Conservation (phyloP, 108 stramenopile species). For the Stephanodiscus triporus region DNA sequence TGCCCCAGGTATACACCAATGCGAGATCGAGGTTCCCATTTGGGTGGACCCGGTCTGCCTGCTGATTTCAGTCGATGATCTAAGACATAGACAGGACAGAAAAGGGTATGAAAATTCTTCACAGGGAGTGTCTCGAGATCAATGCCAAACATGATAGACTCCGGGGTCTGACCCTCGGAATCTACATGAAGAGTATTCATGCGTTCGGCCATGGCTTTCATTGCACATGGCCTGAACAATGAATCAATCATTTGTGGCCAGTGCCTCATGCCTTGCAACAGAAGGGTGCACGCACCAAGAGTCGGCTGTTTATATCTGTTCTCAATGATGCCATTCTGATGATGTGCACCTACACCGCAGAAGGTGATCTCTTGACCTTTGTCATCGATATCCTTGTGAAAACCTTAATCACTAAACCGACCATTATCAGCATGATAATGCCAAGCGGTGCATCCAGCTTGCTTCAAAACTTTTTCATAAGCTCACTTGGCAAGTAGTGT, state of each 20-base stretch:
- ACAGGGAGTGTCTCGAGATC: not conserved
- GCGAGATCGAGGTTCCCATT: constrained; percentile 29
- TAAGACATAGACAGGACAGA: constrained; percentile 18
- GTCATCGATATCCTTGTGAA: not conserved
- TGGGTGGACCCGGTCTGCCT: constrained; percentile 12
- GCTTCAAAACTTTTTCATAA: not conserved
- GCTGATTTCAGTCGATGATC: constrained; percentile 16
- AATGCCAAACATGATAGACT: not conserved
- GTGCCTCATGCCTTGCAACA: constrained; percentile 17
- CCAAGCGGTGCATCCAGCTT: not conserved
- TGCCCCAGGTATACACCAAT: constrained; percentile 39
- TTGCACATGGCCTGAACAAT: constrained; percentile 31
- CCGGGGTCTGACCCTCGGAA: constrained; percentile 1
- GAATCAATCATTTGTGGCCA: constrained; percentile 18
- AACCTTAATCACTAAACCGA: constrained; percentile 16
- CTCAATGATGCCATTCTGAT: constrained; percentile 39
- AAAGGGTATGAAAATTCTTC: constrained; percentile 17
- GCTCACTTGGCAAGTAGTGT: constrained; percentile 22
- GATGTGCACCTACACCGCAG: constrained; percentile 35
- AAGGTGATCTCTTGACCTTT: constrained; percentile 11
- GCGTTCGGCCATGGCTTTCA: constrained; percentile 11
- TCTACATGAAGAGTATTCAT: constrained; percentile 19
- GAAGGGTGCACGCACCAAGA: constrained; percentile 10
- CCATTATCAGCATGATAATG: constrained; percentile 31
- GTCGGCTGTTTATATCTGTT: constrained; percentile 22